phyloP scores from a whole-genome alignment of 148 eudicot species.

The Mesembryanthemum crystallinum region DNA sequence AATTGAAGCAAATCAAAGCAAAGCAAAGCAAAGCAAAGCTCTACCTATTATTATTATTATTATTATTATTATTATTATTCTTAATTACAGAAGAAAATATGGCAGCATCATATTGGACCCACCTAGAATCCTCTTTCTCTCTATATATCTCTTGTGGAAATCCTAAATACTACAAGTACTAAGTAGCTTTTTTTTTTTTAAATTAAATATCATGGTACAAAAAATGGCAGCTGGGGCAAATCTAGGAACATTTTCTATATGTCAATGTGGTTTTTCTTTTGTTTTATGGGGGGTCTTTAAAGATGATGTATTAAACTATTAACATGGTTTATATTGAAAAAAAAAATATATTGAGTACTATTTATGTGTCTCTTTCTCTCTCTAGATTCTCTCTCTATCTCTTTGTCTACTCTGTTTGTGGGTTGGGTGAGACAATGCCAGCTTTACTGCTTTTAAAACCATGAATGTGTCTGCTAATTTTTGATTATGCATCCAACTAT shows the following conservation, averaged over 20 bases:
- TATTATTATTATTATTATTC: no score
- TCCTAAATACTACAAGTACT: not conserved
- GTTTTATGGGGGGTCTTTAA: slow-evolving; percentile 1
- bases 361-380: no score
- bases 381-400: not conserved
- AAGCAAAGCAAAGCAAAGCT: no score
- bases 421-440: slow-evolving; percentile 17
- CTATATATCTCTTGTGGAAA: not conserved
- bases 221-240: slow-evolving; percentile 1
- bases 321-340: slow-evolving; percentile 11
- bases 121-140: slow-evolving; percentile 2
- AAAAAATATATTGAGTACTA: not conserved
- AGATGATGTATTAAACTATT: slow-evolving; percentile 23
- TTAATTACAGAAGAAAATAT: not conserved
- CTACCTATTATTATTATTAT: no score
- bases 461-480: slow-evolving; percentile 27
- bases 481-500: slow-evolving; percentile 30
- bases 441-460: slow-evolving; percentile 21
- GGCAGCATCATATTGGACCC: slow-evolving; percentile 23
- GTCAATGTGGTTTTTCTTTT: not conserved
- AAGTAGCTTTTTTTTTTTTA: not conserved
- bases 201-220: slow-evolving; percentile 13
- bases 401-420: not conserved
- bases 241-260: slow-evolving; percentile 16
- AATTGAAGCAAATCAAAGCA: no score